Evolutionary conservation across 1,284 basidiomycete genomes (phyloP), one percentile per base, ranked within the genome.

Genomic region (Takashimella koratensis): DNA sequence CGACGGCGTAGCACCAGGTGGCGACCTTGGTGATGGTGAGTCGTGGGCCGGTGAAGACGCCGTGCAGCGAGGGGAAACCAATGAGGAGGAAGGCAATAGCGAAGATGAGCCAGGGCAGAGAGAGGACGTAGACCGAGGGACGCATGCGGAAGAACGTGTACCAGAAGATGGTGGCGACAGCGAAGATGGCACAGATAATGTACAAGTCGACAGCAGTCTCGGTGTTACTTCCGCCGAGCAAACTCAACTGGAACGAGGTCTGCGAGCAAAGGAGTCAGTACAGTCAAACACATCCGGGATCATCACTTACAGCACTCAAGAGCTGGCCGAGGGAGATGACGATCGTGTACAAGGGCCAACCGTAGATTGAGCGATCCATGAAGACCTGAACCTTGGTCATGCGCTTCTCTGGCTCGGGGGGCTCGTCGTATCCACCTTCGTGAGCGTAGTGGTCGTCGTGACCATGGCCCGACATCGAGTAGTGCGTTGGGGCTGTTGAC

Each of bases 231-330:
- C 91, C 91, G 22, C 88, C 86, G 36, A 94, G 80, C 24, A 94
- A 78, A 21, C 89, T 92, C 65, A 94, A 87, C 77, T 95, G 91
- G 84, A 94, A 95, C 70, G 90, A 93, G n/a, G 90, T 92, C 39
- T 74, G 53, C 12, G 16, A 4, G 42, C 13, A 43, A 13, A 21
- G 23, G 40, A 43, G 41, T 13, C 43, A 40, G 23, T 42, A 58
- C 21, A 60, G 60, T n/a, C 52, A 49, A 36, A 36, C 10, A 8
- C 30, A 36, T 8, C 10, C 30, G 24, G 20, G 20, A 48, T 56
- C 52, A 13, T n/a, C n/a, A 69, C 70, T 62, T 53, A 73, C 71
- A 21, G 60, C 63, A 43, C 51, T 61, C 59, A 81, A 56, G 47
- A 85, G 83, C 79, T 91, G 90, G 47, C 90, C 91, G 40, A 88